A percentile compares a stretch with the other conserved stretches of the same genome.
These are phyloP conservation scores for Pholiota adiposa DNA, from an alignment of 1,284 basidiomycete genomes.

Conservation along the genomic window DNA sequence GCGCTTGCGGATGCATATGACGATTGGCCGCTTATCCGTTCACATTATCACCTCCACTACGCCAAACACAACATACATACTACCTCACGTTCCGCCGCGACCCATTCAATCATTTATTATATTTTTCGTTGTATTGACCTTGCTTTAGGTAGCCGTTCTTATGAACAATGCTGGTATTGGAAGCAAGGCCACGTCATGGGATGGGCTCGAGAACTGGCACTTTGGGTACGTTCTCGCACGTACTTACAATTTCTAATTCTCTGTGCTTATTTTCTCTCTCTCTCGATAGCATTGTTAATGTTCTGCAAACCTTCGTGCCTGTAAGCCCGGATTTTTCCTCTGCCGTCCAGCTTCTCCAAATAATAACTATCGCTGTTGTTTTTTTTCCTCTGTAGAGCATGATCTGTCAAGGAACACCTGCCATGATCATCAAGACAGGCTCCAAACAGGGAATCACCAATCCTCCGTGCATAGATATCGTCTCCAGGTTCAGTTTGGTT, in stretches of 20 bases:
- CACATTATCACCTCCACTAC: constrained; percentile 48
- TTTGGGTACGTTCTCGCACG: constrained; percentile 57
- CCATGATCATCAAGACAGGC: constrained; percentile 89
- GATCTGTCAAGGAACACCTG: constrained; percentile 86
- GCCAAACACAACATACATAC: constrained; percentile 29
- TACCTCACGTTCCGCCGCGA: constrained; percentile 18
- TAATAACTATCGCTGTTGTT: background rate
- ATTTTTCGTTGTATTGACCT: constrained; percentile 29
- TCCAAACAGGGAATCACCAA: constrained; percentile 94
- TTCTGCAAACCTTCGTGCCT: constrained; percentile 87
- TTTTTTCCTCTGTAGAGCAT: constrained; percentile 49
- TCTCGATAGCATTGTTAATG: constrained; percentile 72
- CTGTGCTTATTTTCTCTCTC: constrained; percentile 2
- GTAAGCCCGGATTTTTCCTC: constrained; percentile 42
- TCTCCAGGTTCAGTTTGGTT: background rate
- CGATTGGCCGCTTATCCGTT: constrained; percentile 17
- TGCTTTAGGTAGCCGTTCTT: constrained; percentile 77
- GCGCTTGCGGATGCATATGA: constrained; percentile 25
- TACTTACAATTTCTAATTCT: background rate
- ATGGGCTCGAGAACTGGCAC: constrained; percentile 73
- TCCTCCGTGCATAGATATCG: constrained; percentile 69
- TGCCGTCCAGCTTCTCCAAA: background rate
- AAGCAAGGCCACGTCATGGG: constrained; percentile 64
- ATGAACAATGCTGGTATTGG: constrained; percentile 86
- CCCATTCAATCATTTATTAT: constrained; percentile 12